Percentiles rank a stretch among this genome's conserved stretches.
Evolutionary conservation across 805 yeast species (phyloP).

Genomic region (Debaryomyces prosopidis): DNA sequence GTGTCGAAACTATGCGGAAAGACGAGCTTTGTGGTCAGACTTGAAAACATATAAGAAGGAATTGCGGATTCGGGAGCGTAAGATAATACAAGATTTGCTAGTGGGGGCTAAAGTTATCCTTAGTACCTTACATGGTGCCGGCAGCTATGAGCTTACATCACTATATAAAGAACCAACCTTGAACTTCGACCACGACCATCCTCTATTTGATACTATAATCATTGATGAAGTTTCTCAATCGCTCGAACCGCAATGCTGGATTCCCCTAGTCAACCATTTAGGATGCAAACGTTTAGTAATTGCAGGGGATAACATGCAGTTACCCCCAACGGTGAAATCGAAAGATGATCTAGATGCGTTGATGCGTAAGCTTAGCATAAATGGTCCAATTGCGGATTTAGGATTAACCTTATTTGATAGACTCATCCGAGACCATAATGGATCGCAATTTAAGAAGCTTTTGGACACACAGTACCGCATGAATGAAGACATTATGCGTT

Average conservation of each 20-base stretch:
- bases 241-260: slow-evolving; percentile 95
- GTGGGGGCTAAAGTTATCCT: slow-evolving; percentile 66
- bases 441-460: slow-evolving; percentile 51
- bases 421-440: slow-evolving; percentile 47
- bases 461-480: slow-evolving; percentile 84
- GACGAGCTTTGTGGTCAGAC: slow-evolving; percentile 66
- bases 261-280: slow-evolving; percentile 72
- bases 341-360: slow-evolving; percentile 19
- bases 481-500: slow-evolving; percentile 76
- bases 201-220: slow-evolving; percentile 73
- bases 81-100: slow-evolving; percentile 59
- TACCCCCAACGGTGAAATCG: slow-evolving; percentile 86
- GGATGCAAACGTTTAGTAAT: slow-evolving; percentile 61
- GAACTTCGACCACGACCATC: slow-evolving; percentile 20
- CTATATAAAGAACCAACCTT: slow-evolving; percentile 37
- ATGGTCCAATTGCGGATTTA: slow-evolving; percentile 34
- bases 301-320: slow-evolving; percentile 92
- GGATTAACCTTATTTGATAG: slow-evolving; percentile 81
- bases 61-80: slow-evolving; percentile 62
- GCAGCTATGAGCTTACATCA: slow-evolving; percentile 65
- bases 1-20: slow-evolving; percentile 61
- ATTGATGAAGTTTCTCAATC: slow-evolving; percentile 97
- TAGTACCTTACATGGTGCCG: slow-evolving; percentile 87
- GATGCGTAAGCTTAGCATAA: slow-evolving; percentile 22
- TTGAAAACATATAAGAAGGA: slow-evolving; percentile 72